These are phyloP conservation scores for Linanthus parryae DNA, from an alignment of 148 eudicot genomes.

Conservation along the genomic window DNA sequence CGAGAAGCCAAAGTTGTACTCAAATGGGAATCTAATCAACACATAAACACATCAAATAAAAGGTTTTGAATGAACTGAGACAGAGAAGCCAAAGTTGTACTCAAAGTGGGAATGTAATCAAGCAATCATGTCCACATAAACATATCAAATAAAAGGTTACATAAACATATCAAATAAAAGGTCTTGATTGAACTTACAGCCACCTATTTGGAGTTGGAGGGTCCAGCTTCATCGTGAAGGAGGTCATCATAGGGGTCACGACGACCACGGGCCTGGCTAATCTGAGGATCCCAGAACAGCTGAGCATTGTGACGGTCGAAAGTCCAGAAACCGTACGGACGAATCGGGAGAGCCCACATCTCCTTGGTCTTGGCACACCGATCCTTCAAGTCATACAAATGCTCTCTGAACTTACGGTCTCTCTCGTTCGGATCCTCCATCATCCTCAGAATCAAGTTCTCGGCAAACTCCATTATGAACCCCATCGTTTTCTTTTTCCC, in stretches of 20 bases:
- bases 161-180: too few relatives aligned
- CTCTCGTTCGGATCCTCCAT: constrained; percentile 88
- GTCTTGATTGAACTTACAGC: too few relatives aligned
- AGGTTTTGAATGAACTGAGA: too few relatives aligned
- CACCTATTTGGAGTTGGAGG: constrained; percentile 13
- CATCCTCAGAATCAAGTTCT: constrained; percentile 70
- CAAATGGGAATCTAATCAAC: too few relatives aligned
- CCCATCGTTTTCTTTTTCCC: too few relatives aligned
- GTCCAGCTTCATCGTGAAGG: constrained; percentile 31
- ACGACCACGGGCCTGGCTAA: constrained; percentile 82
- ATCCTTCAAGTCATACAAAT: constrained; percentile 53
- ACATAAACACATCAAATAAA: too few relatives aligned
- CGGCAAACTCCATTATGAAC: constrained; percentile 84
- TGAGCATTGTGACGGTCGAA: constrained; percentile 89
- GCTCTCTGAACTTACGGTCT: constrained; percentile 78
- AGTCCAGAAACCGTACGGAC: constrained; percentile 96
- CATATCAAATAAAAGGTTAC: too few relatives aligned
- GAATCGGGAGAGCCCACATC: constrained; percentile 72
- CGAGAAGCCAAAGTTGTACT: too few relatives aligned
- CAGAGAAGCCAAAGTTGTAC: too few relatives aligned
- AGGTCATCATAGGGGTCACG: constrained; percentile 91
- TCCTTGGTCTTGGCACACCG: constrained; percentile 74
- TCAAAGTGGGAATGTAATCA: too few relatives aligned
- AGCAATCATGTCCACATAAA: too few relatives aligned
- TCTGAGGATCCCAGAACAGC: constrained; percentile 92